Percentiles rank a stretch among this genome's conserved stretches.
Evolutionary conservation across 2,329 filamentous ascomycete species (phyloP).

Genomic region (Myriosclerotinia duriaeana): DNA sequence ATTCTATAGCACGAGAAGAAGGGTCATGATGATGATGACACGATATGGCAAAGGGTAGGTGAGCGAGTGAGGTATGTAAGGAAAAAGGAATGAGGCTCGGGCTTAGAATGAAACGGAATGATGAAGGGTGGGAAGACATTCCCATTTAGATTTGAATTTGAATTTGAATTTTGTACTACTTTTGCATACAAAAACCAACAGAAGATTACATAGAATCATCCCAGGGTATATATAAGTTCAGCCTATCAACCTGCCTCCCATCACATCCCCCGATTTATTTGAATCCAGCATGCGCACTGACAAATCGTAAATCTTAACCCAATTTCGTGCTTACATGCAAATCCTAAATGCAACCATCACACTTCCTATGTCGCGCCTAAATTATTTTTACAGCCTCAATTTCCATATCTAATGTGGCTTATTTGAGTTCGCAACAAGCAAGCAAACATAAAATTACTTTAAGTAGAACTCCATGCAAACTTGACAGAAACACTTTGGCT

Average conservation of each 20-base stretch:
- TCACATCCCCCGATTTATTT: background rate
- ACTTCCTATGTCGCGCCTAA: background rate
- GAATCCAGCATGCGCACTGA: too few relatives aligned
- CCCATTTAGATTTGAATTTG: too few relatives aligned
- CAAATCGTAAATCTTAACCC: background rate
- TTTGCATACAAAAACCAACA: background rate
- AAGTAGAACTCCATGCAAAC: slow-evolving; percentile 37
- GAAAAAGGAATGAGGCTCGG: background rate
- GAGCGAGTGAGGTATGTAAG: background rate
- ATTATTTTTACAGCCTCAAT: background rate
- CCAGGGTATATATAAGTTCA: background rate
- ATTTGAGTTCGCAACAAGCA: background rate
- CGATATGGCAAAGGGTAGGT: background rate
- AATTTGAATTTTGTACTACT: background rate
- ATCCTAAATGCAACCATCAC: background rate
- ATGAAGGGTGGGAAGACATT: too few relatives aligned
- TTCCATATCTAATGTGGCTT: background rate
- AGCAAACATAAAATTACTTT: background rate
- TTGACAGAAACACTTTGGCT: slow-evolving; percentile 37
- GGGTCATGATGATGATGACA: background rate
- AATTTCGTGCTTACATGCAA: background rate
- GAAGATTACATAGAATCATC: background rate
- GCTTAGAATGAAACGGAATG: background rate
- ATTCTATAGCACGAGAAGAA: too few relatives aligned
- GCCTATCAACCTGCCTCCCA: background rate